Evolutionary conservation across 2,329 filamentous ascomycete genomes (phyloP), one percentile per base, ranked within the genome.

Genomic region (Penicillium sp.): DNA sequence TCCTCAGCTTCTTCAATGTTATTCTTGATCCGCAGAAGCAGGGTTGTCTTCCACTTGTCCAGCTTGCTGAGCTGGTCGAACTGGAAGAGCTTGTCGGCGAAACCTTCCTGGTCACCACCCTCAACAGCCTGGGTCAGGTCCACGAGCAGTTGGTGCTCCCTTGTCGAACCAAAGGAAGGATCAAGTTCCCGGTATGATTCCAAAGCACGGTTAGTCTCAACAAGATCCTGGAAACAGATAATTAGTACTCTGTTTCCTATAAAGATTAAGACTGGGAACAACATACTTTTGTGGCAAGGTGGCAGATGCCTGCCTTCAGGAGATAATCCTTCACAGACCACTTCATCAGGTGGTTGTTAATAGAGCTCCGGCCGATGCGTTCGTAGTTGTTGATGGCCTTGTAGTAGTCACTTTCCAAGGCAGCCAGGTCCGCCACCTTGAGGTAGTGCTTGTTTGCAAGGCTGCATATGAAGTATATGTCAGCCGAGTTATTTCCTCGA

Each of bases 301-400:
- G 85, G 74, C 90, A 96, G 65, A 97, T 87, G 29, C 89, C 90
- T 1, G 88, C 88, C 74, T 96, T 95, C 64, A 97, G 78, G 64
- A 96, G 84, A 73, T 96, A 96, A 58, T 96, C 89, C 72, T 96
- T 97, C 56, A 97, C 88, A 42, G 82, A 88, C 81, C 88, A 95
- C 67, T 84, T 87, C 87, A 94, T 91, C 51, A 95, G 76, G 69
- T 94, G 93, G 75, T 94, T 96, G 69, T 83, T 83, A 61, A 95
- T 83, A 32, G 85, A 85, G 38, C 80, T 78, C 50, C 80, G 78
- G 37, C 88, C 86, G 43, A 96, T 88, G 63, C 85, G 83, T 69
- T 97, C 91, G 72, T 86, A 96, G 59, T 84, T 78, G 55, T 84
- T 79, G 60, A 90, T 88, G 49, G 88, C 81, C 70, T 85, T 88